Conservation (phyloP, 1,139 yeast species). For the Nakaseomyces bracarensis region DNA sequence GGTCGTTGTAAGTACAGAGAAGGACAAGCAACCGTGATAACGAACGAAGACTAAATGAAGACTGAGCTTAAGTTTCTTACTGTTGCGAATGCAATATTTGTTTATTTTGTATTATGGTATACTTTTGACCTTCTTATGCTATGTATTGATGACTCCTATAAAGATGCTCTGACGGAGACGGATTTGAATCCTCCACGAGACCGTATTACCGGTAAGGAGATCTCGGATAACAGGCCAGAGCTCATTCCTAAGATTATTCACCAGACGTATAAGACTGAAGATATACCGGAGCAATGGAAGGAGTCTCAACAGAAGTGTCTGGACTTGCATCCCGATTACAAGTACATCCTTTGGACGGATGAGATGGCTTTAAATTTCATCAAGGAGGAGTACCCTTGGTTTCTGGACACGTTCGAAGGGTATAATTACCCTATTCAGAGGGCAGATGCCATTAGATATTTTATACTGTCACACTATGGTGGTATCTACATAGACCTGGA, state of each 20-base stretch:
- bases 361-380: conserved; percentile 73
- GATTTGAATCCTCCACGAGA: conserved; percentile 43
- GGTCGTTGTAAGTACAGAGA: too few species aligned
- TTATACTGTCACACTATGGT: conserved; percentile 73
- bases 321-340: conserved; percentile 76
- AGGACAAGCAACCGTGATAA: too few species aligned
- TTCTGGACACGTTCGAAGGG: conserved; percentile 64
- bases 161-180: conserved; percentile 51
- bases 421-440: conserved; percentile 78
- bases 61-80: conserved; percentile 56
- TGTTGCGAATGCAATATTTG: conserved; percentile 49
- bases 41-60: too few species aligned
- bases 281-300: conserved; percentile 74
- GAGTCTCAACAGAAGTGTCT: conserved; percentile 69
- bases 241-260: conserved; percentile 84
- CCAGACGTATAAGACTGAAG: conserved; percentile 76
- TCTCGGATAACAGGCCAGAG: conserved; percentile 37
- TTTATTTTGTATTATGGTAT: conserved; percentile 53
- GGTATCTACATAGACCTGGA: conserved; percentile 88
- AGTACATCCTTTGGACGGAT: conserved; percentile 88
- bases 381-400: conserved; percentile 76
- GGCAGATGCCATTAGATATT: conserved; percentile 87
- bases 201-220: conserved; percentile 17
- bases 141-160: conserved; percentile 60
- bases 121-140: conserved; percentile 70